Evolutionary conservation across 2,329 filamentous ascomycete genomes (phyloP).

Genomic region (Coniochaeta prunicola): DNA sequence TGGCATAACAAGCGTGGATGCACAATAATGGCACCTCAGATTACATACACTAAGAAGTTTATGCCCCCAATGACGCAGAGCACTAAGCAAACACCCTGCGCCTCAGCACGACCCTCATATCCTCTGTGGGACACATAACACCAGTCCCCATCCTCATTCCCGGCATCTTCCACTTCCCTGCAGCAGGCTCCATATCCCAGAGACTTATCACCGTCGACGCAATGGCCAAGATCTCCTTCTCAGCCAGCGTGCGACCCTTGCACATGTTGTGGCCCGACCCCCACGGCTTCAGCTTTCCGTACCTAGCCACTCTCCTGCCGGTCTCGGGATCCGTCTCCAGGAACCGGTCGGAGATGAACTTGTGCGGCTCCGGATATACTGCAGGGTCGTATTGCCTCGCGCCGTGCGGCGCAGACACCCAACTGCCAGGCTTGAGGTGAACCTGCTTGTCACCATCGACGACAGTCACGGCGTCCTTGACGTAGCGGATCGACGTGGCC

Average conservation of each 20-base stretch:
- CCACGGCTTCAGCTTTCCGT: constrained; percentile 11
- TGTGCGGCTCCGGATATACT: constrained; percentile 16
- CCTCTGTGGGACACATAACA: constrained; percentile 13
- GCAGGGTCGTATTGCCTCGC: constrained; percentile 15
- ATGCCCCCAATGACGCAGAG: no score
- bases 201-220: constrained; percentile 7
- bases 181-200: constrained; percentile 9
- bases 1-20: no score
- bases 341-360: constrained; percentile 20
- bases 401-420: constrained; percentile 6
- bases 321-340: constrained; percentile 8
- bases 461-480: constrained; percentile 6
- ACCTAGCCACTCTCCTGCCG: constrained; percentile 5
- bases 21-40: no score
- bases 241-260: constrained; percentile 11
- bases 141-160: constrained; percentile 8
- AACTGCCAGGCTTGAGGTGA: constrained; percentile 7
- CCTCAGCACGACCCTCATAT: constrained; percentile 9
- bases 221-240: constrained; percentile 11
- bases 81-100: constrained; percentile 6
- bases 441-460: constrained; percentile 5
- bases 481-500: constrained; percentile 9
- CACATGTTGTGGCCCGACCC: constrained; percentile 8
- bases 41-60: no score
- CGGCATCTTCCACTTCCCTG: constrained; percentile 7